Base-by-base conservation (phyloP, 2,329 filamentous ascomycete genomes). In the Verticillium nonalfalfae region DNA sequence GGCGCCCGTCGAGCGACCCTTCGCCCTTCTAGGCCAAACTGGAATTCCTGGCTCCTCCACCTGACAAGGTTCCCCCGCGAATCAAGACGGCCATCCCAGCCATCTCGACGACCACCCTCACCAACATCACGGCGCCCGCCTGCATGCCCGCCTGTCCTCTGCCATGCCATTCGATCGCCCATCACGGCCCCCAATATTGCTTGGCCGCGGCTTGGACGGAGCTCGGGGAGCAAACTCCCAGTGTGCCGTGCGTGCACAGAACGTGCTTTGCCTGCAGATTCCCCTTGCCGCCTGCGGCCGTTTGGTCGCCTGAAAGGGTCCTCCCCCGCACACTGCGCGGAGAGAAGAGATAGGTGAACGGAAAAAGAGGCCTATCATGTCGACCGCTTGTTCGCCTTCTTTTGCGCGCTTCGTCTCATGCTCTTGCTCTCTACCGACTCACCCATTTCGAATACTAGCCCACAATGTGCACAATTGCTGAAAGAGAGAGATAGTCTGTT, bases 1-100 rank as follows among this genome's bases (percentile, higher is more conserved):
- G 60, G 68, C 70, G 70, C 70, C 70, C 67, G 63, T 61, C 60
- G 55, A 66, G 56, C 54, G 40, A 61, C 56, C 21, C 54, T 38
- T 31, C 39, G 60, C 31, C 56, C 57, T 58, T 61, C 54, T 45
- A 56, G 13, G 38, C 33, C 57, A 26, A 59, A 33, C 54, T 39
- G 54, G 54, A 21, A 31, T 34, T 35, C 54, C 54, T 15, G 13
- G 54, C 54, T 36, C 31, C 18, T 33, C 45, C 61, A 60, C 58
- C 21, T 50, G 36, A 56, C 62, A 45, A 56, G 56, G 9, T 52
- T 50, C 13, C 34, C 52, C 60, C 38, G 55, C 62, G 59, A 63
- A 61, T 63, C 62, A 63, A 59, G 38, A 57, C 52, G 35, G 35
- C 45, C n/a, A 45, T 14, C 45, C 55, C 56, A 57, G 55, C 57